Conservation (phyloP, 1,284 basidiomycete species). For the Marasmius sp. region DNA sequence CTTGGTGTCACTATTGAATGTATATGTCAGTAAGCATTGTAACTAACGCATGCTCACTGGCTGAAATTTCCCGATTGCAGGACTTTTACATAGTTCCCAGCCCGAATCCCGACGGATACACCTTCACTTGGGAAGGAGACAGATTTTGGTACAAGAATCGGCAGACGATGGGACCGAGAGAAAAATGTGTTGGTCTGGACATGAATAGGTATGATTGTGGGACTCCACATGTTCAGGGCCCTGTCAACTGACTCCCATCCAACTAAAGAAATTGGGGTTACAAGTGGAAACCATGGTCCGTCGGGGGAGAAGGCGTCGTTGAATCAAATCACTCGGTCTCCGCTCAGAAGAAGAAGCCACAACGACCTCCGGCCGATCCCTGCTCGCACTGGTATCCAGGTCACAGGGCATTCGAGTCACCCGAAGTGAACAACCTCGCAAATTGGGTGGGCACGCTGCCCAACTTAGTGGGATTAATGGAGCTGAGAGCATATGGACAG, state of each 20-base stretch:
- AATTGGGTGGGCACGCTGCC: slow-evolving; percentile 63
- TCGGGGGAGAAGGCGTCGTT: slow-evolving; percentile 20
- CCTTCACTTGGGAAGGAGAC: slow-evolving; percentile 65
- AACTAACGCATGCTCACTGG: background rate
- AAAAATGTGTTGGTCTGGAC: slow-evolving; percentile 71
- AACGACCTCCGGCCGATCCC: slow-evolving; percentile 41
- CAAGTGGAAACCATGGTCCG: slow-evolving; percentile 54
- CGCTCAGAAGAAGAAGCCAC: slow-evolving; percentile 23
- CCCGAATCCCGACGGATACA: slow-evolving; percentile 86
- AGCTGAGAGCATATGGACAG: slow-evolving; percentile 84
- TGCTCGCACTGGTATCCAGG: slow-evolving; percentile 80
- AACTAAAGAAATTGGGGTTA: slow-evolving; percentile 39
- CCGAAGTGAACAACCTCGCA: slow-evolving; percentile 75
- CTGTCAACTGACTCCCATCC: slow-evolving; percentile 7
- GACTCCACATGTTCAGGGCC: slow-evolving; percentile 18
- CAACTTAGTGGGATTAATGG: slow-evolving; percentile 62
- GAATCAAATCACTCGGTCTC: slow-evolving; percentile 1
- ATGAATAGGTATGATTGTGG: slow-evolving; percentile 75
- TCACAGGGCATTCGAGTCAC: slow-evolving; percentile 68
- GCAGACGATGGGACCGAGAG: slow-evolving; percentile 49
- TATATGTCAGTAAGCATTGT: slow-evolving; percentile 41
- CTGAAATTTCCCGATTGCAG: slow-evolving; percentile 27
- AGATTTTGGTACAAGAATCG: slow-evolving; percentile 88
- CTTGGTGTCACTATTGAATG: slow-evolving; percentile 49
- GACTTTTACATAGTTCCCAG: slow-evolving; percentile 78